Base-by-base conservation (phyloP, 345 rosid genomes). In the Gossypium mustelinum region DNA sequence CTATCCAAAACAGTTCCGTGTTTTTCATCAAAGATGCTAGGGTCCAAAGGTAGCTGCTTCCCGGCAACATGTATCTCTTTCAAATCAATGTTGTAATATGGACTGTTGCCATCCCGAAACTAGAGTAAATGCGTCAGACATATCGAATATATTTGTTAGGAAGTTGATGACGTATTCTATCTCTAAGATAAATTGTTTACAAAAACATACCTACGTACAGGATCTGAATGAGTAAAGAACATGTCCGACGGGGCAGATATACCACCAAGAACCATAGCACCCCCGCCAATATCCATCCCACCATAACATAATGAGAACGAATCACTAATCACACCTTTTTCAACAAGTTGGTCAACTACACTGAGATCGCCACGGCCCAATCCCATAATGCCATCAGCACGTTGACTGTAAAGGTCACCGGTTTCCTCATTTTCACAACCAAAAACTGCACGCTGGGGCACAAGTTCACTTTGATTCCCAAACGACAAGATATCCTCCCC, bases 61-160 rank as follows among this genome's bases (percentile, higher is more conserved):
- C 98, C 99, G 58, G 88, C 99, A 57, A 93, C 92, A 82, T 86
- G 92, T 75, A 95, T 83, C 85, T 83, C 98, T 89, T 82, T 95
- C 93, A 91, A 89, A 86, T 91, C 90, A 80, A 94, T 85, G 84
- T 93, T 95, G 94, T 93, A 95, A 86, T 91, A 93, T 79, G 94
- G 94, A 91, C 97, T 93, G 97, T 94, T 88, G 88, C 93, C 97
- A 92, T 88, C 97, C 94, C 94, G 91, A 90, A 90, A 92, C 98
- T 92, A 87, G 89, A 87, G 97, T 90, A 92, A 92, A 90, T 90
- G 87, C 77, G 90, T 86, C 93, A 85, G 88, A 89, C 81, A 88
- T 84, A 85, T 86, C 85, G 86, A 86, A 81, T 76, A 72, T 83
- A 84, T 76, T 81, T 77, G 82, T 86, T 80, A 85, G 88, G 82